Evolutionary conservation across 352 stramenopile genomes (phyloP).

Genomic region (Globisporangium paroecandrum): DNA sequence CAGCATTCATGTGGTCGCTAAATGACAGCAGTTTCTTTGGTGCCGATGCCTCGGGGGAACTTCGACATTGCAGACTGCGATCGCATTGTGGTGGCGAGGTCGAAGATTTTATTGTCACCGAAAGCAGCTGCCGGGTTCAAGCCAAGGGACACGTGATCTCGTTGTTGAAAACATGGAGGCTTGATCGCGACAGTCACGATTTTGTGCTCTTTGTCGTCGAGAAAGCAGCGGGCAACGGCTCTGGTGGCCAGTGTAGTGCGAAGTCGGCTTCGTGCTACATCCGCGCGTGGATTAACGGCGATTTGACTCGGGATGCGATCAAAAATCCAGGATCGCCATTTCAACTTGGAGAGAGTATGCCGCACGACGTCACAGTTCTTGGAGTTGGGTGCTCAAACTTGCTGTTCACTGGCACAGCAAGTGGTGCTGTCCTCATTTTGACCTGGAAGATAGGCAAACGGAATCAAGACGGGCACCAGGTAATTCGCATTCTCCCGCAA

Average conservation of each 20-base stretch:
- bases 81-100: conserved; percentile 34
- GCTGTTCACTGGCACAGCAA: conserved; percentile 43
- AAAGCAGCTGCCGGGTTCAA: conserved; percentile 26
- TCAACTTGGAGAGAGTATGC: conserved; percentile 22
- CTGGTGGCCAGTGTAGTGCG: background rate
- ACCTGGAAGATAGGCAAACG: conserved; percentile 40
- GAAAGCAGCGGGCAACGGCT: conserved; percentile 11
- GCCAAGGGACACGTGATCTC: conserved; percentile 22
- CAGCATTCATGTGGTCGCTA: conserved; percentile 37
- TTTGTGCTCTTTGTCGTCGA: conserved; percentile 57
- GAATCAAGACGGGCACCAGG: conserved; percentile 18
- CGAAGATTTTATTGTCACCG: conserved; percentile 37
- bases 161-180: conserved; percentile 25
- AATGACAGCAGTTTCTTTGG: conserved; percentile 54
- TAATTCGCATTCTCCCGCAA: conserved; percentile 27
- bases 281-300: conserved; percentile 54
- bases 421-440: conserved; percentile 42
- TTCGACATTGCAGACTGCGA: conserved; percentile 40
- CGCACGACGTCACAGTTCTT: conserved; percentile 41
- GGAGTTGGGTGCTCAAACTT: conserved; percentile 34
- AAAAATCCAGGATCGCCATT: conserved; percentile 1
- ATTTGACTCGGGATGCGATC: conserved; percentile 41
- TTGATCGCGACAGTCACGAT: conserved; percentile 44
- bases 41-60: conserved; percentile 25
- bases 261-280: conserved; percentile 22